phyloP scores from a whole-genome alignment of 768 basidiomycete genomes.

The Trichaptum fuscoviolaceum region DNA sequence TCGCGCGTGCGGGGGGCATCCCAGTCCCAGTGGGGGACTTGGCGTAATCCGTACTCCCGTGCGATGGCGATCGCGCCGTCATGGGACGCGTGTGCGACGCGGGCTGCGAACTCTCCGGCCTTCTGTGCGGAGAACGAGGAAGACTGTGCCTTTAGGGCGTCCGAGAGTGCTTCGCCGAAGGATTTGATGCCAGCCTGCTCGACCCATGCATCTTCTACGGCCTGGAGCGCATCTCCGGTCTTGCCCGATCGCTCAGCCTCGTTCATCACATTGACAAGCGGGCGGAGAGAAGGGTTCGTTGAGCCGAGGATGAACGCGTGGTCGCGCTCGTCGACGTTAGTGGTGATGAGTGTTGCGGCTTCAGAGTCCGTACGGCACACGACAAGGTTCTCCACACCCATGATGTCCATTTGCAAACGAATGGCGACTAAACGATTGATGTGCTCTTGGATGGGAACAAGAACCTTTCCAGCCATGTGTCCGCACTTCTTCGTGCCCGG shows the following conservation, averaged over 20 bases:
- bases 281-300: conserved; percentile 65
- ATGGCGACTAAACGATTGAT: conserved; percentile 97
- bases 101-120: conserved; percentile 57
- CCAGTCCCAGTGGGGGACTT: conserved; percentile 90
- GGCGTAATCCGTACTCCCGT: conserved; percentile 69
- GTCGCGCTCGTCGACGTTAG: conserved; percentile 96
- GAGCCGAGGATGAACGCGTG: conserved; percentile 94
- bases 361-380: conserved; percentile 96
- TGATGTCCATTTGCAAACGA: conserved; percentile 95
- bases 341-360: conserved; percentile 93
- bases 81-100: conserved; percentile 65
- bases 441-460: conserved; percentile 96
- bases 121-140: conserved; percentile 38
- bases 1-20: conserved; percentile 91
- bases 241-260: conserved; percentile 80
- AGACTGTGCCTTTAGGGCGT: conserved; percentile 55
- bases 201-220: conserved; percentile 87
- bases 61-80: conserved; percentile 69
- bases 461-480: conserved; percentile 93
- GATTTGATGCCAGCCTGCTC: conserved; percentile 70
- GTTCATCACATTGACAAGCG: conserved; percentile 77
- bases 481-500: conserved; percentile 96
- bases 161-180: conserved; percentile 67
- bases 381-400: conserved; percentile 94
- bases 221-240: conserved; percentile 75